Percentiles rank a stretch among this genome's conserved stretches.
Conservation (phyloP, 305 asterid species). For the Andrographis paniculata region DNA sequence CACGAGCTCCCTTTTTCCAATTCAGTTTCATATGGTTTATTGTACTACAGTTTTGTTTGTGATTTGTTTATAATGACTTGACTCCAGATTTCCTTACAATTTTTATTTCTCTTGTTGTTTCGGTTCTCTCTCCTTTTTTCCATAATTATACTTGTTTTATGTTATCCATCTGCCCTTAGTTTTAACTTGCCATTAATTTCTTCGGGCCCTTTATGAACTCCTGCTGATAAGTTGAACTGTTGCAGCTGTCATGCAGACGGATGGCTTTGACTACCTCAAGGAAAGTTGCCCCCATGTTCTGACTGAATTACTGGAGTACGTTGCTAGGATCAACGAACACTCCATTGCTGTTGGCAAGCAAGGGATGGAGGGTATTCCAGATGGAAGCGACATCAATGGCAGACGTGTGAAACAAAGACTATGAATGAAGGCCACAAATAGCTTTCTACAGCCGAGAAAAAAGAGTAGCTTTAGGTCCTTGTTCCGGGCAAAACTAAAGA, state of each 20-base stretch:
- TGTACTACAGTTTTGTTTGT: too few species aligned
- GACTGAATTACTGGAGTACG: slow-evolving; percentile 60
- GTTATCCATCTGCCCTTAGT: too few species aligned
- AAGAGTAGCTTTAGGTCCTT: slow-evolving; percentile 18
- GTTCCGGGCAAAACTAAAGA: slow-evolving; percentile 13
- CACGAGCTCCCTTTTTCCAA: too few species aligned
- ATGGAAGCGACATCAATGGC: slow-evolving; percentile 66
- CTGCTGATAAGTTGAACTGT: slow-evolving; percentile 18
- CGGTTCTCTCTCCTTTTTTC: too few species aligned
- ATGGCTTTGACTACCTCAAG: slow-evolving; percentile 65
- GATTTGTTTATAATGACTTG: too few species aligned
- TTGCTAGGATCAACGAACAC: slow-evolving; percentile 62
- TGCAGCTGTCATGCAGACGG: slow-evolving; percentile 84
- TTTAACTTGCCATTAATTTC: not conserved
- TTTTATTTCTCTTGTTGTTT: too few species aligned
- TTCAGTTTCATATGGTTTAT: too few species aligned
- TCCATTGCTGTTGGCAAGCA: slow-evolving; percentile 40
- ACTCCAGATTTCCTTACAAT: too few species aligned
- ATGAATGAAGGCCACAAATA: slow-evolving; percentile 19
- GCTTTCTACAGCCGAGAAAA: not conserved
- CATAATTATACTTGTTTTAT: too few species aligned
- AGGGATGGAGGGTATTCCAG: slow-evolving; percentile 41
- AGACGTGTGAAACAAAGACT: slow-evolving; percentile 88
- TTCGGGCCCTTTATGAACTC: not conserved
- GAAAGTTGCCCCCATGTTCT: slow-evolving; percentile 64